Base-by-base conservation (phyloP, 371 early-diverging fungal genomes). In the Paraphysoderma sedebokerense region DNA sequence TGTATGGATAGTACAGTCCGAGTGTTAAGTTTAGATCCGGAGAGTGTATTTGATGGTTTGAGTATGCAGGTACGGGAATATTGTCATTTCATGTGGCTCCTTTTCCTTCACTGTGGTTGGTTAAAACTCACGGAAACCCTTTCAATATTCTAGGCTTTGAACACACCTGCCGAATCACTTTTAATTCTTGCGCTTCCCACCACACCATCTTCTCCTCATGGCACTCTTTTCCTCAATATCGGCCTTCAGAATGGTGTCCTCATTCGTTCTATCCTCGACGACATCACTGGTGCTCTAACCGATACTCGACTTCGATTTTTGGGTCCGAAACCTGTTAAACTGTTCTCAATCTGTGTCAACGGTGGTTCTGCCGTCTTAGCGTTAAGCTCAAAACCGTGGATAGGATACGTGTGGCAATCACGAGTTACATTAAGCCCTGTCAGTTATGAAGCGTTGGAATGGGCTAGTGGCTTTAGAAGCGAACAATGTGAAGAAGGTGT, bases 1-100 rank as follows among this genome's bases (percentile, higher is more conserved):
- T 89, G 90, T 61, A 80, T 70, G 40, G 98, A 97, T 61, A 69
- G 74, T 48, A 92, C 95, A 2, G 91, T 95, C 2, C 76, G 98
- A 44, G 70, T 93, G 27, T 56, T 91, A 29, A 79, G 82, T 28
- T 63, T 92, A 40, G 92, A 90, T 46, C 82, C 88, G 6, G 74
- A 77, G 38, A 63, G 62, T 29, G 79, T 84, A 39, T 68, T 90
- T 9, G 83, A 88, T 48, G 62, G 83, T 8, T 60, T 88, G 22
- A 75, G 79, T 38, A 79, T 90, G 78, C 87, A 85, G 65, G 85
- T 80, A 2, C 47, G 71, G 15, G 63, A 66, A 46, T 34, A 46
- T 17, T 47, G 36, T 50, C 46, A 9, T 37, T 44, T 45, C 38
- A 36, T n/a, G 3, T 12, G 26, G 5, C 17, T 32, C 34, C 36